Evolutionary conservation across 331 rosid genomes (phyloP).

Genomic region (Erythrophleum ivorense): DNA sequence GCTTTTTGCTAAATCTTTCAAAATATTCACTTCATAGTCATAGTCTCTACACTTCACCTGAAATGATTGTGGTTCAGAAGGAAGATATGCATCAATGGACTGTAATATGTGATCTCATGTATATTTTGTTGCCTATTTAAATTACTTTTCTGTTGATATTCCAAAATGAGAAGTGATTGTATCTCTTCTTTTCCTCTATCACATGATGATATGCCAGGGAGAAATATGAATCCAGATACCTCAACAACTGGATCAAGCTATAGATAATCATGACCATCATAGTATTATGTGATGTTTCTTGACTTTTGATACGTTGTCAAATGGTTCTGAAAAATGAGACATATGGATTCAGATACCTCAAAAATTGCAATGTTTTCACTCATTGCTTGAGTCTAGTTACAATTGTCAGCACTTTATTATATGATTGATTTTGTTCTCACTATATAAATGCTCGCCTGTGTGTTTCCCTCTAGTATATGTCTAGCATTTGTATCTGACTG

Average conservation of each 20-base stretch:
- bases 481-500: slow-evolving; percentile 7
- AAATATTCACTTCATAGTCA: background rate
- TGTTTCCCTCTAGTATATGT: slow-evolving; percentile 20
- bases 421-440: slow-evolving; percentile 5
- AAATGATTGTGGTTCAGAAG: background rate
- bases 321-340: background rate
- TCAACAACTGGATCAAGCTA: slow-evolving; percentile 13
- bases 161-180: slow-evolving; percentile 6
- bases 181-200: background rate
- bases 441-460: background rate
- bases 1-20: slow-evolving; percentile 10
- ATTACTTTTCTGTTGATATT: background rate
- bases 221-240: slow-evolving; percentile 14
- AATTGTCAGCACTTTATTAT: background rate
- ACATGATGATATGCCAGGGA: background rate
- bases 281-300: slow-evolving; percentile 4
- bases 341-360: background rate
- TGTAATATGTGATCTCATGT: background rate
- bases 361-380: background rate
- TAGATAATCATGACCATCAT: background rate
- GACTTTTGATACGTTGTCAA: background rate
- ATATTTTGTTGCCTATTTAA: background rate
- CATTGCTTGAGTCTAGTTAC: slow-evolving; percentile 2
- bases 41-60: background rate
- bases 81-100: background rate